These are phyloP conservation scores for Ophiostoma ulmi DNA, from an alignment of 2,329 filamentous ascomycete species.

Conservation along the genomic window DNA sequence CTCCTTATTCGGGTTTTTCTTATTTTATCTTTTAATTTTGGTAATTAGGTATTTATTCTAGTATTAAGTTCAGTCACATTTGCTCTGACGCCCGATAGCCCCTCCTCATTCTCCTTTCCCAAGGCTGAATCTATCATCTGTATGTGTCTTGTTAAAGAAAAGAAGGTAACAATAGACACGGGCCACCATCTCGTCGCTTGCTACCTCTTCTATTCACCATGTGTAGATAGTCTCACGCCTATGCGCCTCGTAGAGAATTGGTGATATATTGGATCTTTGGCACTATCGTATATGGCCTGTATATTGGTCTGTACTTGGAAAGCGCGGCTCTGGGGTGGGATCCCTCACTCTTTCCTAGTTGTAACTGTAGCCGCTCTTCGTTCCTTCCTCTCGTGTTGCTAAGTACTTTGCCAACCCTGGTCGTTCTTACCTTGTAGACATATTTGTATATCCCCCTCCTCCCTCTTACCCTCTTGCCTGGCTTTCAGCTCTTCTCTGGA, in stretches of 20 bases:
- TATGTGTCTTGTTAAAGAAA: not conserved
- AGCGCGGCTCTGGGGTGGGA: not conserved
- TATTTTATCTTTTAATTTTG: not conserved
- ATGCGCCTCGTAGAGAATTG: slow-evolving; percentile 4
- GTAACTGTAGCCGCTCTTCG: not conserved
- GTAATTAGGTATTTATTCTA: not conserved
- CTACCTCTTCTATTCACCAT: not conserved
- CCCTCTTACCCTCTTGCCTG: not conserved
- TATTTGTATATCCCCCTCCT: not conserved
- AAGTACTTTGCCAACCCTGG: not conserved
- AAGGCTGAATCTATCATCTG: not conserved
- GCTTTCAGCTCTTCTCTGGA: not conserved
- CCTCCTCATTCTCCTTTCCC: not conserved
- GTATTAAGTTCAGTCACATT: not conserved
- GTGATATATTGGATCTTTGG: not conserved
- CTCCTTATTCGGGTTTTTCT: slow-evolving; percentile 2
- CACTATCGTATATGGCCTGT: not conserved
- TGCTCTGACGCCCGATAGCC: not conserved
- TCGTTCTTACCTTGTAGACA: slow-evolving; percentile 3
- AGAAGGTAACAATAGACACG: not conserved
- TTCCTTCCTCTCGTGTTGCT: not conserved
- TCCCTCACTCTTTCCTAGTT: slow-evolving; percentile 9
- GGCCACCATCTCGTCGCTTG: not conserved
- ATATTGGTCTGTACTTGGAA: slow-evolving; percentile 1
- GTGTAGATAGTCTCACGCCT: not conserved